phyloP scores from a whole-genome alignment of 1,284 basidiomycete species.

The Cutaneotrichosporon cavernicola region DNA sequence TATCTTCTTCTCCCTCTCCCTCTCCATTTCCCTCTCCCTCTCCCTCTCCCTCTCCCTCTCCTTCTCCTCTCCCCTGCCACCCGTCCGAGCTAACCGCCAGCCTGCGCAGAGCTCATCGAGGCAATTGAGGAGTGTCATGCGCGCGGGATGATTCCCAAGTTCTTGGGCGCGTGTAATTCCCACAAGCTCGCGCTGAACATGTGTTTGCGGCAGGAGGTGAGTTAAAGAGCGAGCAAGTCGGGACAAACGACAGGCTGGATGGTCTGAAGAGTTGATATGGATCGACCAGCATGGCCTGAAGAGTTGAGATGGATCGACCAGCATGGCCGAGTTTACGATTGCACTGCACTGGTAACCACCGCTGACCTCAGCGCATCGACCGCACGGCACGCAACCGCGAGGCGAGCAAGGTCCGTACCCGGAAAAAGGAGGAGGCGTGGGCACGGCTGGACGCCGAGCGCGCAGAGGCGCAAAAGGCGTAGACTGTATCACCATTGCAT shows the following conservation, averaged over 20 bases:
- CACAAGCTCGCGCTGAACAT: slow-evolving; percentile 68
- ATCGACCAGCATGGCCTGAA: no score
- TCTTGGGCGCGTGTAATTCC: slow-evolving; percentile 61
- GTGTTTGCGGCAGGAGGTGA: slow-evolving; percentile 74
- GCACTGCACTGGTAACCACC: not conserved
- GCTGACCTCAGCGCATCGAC: slow-evolving; percentile 60
- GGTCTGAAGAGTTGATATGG: not conserved
- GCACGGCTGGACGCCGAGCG: slow-evolving; percentile 38
- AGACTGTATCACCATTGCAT: slow-evolving; percentile 1
- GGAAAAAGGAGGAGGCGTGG: slow-evolving; percentile 49
- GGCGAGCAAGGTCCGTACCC: slow-evolving; percentile 61
- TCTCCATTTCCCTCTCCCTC: no score
- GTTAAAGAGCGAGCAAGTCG: slow-evolving; percentile 30
- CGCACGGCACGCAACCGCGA: slow-evolving; percentile 70
- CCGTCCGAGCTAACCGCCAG: slow-evolving; percentile 25
- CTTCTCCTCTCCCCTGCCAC: no score
- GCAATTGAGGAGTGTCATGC: slow-evolving; percentile 50
- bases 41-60: no score
- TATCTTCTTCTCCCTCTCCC: no score
- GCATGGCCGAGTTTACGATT: not conserved
- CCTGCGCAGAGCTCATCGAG: slow-evolving; percentile 47
- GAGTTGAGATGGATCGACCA: no score
- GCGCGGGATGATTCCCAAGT: slow-evolving; percentile 33
- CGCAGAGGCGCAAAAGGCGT: not conserved
- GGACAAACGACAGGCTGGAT: not conserved